Evolutionary conservation across 495 filamentous ascomycete species (phyloP).

Genomic region (Podospora pseudocomata): DNA sequence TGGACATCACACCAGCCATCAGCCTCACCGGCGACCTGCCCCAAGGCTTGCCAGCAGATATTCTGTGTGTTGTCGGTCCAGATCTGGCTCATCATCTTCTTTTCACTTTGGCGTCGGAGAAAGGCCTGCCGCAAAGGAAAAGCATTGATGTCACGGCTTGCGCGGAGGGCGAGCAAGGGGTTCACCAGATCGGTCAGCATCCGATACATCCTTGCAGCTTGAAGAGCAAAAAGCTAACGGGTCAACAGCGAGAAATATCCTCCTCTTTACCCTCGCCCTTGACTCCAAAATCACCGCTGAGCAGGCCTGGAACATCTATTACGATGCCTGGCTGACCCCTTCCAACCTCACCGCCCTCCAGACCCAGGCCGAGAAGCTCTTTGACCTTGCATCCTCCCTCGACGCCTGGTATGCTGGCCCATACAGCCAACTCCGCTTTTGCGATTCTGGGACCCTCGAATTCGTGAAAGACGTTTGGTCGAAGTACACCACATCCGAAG

Average conservation of each 20-base stretch:
- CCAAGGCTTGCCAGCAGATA: conserved; percentile 40
- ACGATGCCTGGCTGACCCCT: conserved; percentile 47
- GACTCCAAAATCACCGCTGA: conserved; percentile 30
- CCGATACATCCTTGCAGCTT: background rate
- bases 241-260: conserved; percentile 48
- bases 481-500: conserved; percentile 2
- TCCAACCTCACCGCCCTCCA: conserved; percentile 34
- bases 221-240: background rate
- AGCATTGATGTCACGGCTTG: conserved; percentile 45
- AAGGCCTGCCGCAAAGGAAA: conserved; percentile 18
- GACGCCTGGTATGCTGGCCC: conserved; percentile 34
- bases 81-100: conserved; percentile 49
- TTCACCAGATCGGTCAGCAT: conserved; percentile 20
- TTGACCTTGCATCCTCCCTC: conserved; percentile 30
- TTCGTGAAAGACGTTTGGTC: conserved; percentile 37
- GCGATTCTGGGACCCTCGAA: conserved; percentile 32
- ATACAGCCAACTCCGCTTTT: conserved; percentile 39
- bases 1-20: conserved; percentile 51
- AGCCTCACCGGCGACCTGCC: conserved; percentile 48
- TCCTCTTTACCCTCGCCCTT: conserved; percentile 46
- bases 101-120: conserved; percentile 42
- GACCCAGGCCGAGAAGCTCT: conserved; percentile 41
- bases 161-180: conserved; percentile 14
- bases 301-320: conserved; percentile 54
- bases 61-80: conserved; percentile 53